Evolutionary conservation across 257 asterid genomes (phyloP), one percentile per base, ranked within the genome.

Genomic region (Ballota nigra): DNA sequence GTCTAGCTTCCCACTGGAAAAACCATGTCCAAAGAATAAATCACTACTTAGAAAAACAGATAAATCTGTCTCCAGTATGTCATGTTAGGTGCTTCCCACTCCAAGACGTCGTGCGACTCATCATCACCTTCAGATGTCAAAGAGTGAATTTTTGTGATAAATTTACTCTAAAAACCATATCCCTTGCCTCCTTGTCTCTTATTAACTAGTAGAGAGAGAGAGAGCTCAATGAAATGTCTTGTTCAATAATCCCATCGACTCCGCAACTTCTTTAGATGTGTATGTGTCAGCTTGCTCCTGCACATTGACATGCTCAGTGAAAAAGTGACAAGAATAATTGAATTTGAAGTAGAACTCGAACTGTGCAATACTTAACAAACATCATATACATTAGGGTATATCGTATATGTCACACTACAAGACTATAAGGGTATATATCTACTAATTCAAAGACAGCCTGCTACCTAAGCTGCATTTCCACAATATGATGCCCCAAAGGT

Each of bases 271-370:
- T 68, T 83, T 90, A 43, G 96, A 89, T 66, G 96, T 77, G 59
- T 72, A 83, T 22, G 74, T 77, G 75, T 95, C 99, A 75, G 96
- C 99, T 87, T 95, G 99, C 77, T 82, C 98, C 99, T 95, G 99
- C 75, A 64, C 74, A 66, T 73, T 16, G 8, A 68, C 38, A 69
- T 34, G 47, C 55, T 63, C 76, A 74, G 63, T 55, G n/a, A 56
- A 28, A 9, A 31, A 45, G 36, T 20, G 22, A 62, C 3, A 28
- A 15, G 40, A 51, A 71, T 41, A 64, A 43, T 34, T 34, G 3
- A 13, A 68, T 8, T 18, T 51, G 13, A 19, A 41, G 62, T 74
- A 22, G 5, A 13, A 45, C 8, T 15, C 28, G 13, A 70, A 64
- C 33, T 45, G 53, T 59, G 41, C n/a, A 45, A 73, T 51, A 45